Base-by-base conservation (phyloP, 2,329 filamentous ascomycete species). In the Drechslerella coelobrocha region DNA sequence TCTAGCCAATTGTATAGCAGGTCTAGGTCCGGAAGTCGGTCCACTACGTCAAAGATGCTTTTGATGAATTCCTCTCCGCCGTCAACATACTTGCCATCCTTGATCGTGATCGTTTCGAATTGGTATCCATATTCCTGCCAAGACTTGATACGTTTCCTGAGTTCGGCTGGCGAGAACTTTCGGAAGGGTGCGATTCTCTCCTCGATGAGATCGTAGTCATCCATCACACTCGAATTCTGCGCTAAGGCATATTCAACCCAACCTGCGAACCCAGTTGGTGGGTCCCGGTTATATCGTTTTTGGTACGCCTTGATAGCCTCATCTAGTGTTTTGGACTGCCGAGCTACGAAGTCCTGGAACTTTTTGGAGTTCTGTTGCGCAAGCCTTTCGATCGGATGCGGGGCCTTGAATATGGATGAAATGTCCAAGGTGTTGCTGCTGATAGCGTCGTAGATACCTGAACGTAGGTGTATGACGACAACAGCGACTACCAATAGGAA, bases 161-260 rank as follows among this genome's bases (percentile, higher is more conserved):
- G 45, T 37, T 71, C 66, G 14, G 56, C 52, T 10, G 66, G 59
- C 14, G 59, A 59, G 21, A 71, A 31, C 2, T 52, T 21, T 62
- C 78, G 77, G 39, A 84, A 81, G 0, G 82, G 82, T 0, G 76
- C 74, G 0, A 84, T 72, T 0, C 76, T 68, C 0, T 80, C 65
- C 41, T 79, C 75, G 1, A 84, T 81, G 0, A 74, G 77, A 39
- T 84, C 81, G 26, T 82, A 84, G 1, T 84, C 80, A 62, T 84
- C 82, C 29, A 84, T 83, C n/a, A 84, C 78, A 0, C 77, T 77
- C 0, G 82, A 83, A 1, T 79, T 29, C 0, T 81, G 75, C 0
- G 73, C 72, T 1, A 73, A 53, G 0, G 82, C 82, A 51, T 79
- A 83, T 0, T 78, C 72, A 21, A 78, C 82, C 83, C 83, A 84